Conservation (phyloP, 1,284 basidiomycete genomes). For the Leccinum subatratum region DNA sequence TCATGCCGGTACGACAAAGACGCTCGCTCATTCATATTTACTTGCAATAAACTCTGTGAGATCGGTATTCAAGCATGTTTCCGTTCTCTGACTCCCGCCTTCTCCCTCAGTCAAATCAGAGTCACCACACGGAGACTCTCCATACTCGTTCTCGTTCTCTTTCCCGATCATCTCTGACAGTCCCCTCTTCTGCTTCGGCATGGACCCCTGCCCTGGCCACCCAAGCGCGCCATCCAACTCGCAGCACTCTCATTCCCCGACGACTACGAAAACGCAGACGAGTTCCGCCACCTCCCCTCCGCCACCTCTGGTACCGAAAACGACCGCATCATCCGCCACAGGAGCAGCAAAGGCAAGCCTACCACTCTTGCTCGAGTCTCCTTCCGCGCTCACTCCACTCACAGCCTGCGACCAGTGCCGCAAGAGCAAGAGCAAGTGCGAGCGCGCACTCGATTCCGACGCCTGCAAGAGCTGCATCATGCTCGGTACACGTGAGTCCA, state of each 20-base stretch:
- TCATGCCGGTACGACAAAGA: conserved; percentile 39
- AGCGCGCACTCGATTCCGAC: conserved; percentile 20
- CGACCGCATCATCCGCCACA: conserved; percentile 40
- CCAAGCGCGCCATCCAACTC: conserved; percentile 24
- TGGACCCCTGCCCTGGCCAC: conserved; percentile 27
- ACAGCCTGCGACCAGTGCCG: conserved; percentile 69
- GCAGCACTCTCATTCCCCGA: conserved; percentile 42
- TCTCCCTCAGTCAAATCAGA: conserved; percentile 30
- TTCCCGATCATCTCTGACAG: conserved; percentile 12
- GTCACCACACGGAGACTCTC: conserved; percentile 21
- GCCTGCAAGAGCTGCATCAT: conserved; percentile 66
- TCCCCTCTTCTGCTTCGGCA: conserved; percentile 25
- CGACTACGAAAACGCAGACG: conserved; percentile 48
- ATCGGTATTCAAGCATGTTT: too few relatives aligned
- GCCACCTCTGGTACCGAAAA: conserved; percentile 18
- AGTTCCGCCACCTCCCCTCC: conserved; percentile 39
- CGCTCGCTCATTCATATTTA: too few relatives aligned
- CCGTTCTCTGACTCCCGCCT: conserved; percentile 4
- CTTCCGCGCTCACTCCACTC: not conserved
- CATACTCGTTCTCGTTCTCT: conserved; percentile 26
- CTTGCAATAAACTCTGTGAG: too few relatives aligned
- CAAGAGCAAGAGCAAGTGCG: conserved; percentile 37
- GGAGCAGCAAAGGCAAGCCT: conserved; percentile 63
- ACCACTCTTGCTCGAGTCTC: not conserved
- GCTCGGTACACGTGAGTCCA: conserved; percentile 59